These are phyloP conservation scores for Prosopis cineraria DNA, from an alignment of 306 rosid genomes.

Conservation along the genomic window DNA sequence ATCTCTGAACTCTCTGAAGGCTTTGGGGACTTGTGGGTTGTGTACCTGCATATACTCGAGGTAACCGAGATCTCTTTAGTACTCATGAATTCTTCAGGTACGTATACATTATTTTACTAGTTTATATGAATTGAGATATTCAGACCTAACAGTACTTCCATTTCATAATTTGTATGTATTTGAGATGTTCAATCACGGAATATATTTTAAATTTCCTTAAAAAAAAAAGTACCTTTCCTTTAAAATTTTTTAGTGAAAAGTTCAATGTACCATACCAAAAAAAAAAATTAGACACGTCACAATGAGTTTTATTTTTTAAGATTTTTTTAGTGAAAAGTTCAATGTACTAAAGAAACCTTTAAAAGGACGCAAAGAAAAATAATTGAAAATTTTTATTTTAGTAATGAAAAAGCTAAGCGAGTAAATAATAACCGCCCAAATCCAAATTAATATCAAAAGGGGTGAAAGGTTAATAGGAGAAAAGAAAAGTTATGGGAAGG, in stretches of 20 bases:
- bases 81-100: no score
- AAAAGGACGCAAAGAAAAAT: not conserved
- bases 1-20: no score
- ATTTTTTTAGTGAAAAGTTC: not conserved
- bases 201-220: not conserved
- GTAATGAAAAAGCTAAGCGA: not conserved
- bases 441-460: not conserved
- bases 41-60: no score
- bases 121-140: no score
- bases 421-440: not conserved
- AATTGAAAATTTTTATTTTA: not conserved
- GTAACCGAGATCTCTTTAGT: no score
- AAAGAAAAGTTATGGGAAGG: constrained; percentile 11
- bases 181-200: not conserved
- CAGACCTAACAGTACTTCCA: no score
- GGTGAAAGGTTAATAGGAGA: not conserved
- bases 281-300: not conserved
- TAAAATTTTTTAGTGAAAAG: not conserved
- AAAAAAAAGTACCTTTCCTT: not conserved
- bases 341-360: not conserved
- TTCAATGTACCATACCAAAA: not conserved
- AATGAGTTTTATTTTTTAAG: no score
- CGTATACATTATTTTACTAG: no score
- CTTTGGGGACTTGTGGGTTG: no score
- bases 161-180: not conserved